Base-by-base conservation (phyloP, 1,284 basidiomycete species). In the Neonothopanus nambi region DNA sequence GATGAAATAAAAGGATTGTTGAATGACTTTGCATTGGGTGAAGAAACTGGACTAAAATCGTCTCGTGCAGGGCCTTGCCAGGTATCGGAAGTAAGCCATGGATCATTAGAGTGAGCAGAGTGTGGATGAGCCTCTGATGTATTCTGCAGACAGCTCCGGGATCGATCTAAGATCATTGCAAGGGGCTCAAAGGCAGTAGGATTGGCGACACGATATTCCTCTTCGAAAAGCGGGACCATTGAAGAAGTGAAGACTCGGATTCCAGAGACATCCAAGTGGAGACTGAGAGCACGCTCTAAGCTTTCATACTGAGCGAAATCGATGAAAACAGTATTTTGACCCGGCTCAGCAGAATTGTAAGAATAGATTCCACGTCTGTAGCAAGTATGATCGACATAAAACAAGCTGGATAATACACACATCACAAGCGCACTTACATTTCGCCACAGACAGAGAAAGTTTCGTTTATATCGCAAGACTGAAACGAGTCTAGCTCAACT, bases 391-490 rank as follows among this genome's bases (percentile, higher is more conserved):
- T 24, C 24, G 43, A 23, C 39, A 49, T 17, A 17, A 12, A 18
- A 3, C 7, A 17, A 17, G 18, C 39, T 41, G 24, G 1, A 39
- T 6, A 17, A 51, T 36, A 21, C 35, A 48, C 21, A 40, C 20
- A 33, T 24, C 23, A 33, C 37, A 5, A 18, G 13, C 2, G 26
- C 15, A 64, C 69, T 54, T 52, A 75, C 75, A 74, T 73, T 58
- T 69, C 62, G 28, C 71, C 73, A 48, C 66, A 71, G n/a, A 51
- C 50, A 8, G 60, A 57, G 58, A 46, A 35, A 11, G n/a, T 35
- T 24, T 48, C 35, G 24, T 21, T n/a, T 26, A 13, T 5, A 38
- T 48, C 17, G 21, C 44, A 15, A 12, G 18, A 21, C 44, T 30
- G 28, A 13, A 13, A 17, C 15, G 30, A 46, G 42, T 59, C 52